These are phyloP conservation scores for Ilex asprella DNA, from an alignment of 257 asterid species.

Conservation along the genomic window DNA sequence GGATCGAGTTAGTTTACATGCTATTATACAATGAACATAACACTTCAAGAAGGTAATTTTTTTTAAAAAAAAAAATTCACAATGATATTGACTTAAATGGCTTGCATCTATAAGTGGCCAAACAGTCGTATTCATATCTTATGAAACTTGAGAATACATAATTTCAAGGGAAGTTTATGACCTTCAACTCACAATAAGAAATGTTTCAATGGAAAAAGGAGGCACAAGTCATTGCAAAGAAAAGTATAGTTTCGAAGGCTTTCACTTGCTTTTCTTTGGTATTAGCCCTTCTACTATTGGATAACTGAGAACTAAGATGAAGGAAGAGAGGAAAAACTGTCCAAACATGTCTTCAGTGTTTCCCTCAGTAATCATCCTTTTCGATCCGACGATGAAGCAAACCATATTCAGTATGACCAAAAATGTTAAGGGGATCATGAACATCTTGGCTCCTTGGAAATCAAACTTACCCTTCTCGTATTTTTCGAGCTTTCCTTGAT, in stretches of 20 bases:
- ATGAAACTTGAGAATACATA: too few species aligned
- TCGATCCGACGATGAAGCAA: slow-evolving; percentile 50
- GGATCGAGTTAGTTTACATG: too few species aligned
- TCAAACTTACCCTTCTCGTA: slow-evolving; percentile 56
- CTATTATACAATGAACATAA: too few species aligned
- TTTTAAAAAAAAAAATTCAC: too few species aligned
- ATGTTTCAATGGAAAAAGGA: too few species aligned
- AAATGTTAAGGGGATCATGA: slow-evolving; percentile 63
- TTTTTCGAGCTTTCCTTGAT: slow-evolving; percentile 49
- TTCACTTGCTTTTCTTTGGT: slow-evolving; percentile 41
- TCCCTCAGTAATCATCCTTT: slow-evolving; percentile 32
- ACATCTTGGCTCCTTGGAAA: slow-evolving; percentile 57
- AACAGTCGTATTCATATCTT: too few species aligned
- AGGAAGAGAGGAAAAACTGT: slow-evolving; percentile 45
- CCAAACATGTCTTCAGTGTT: slow-evolving; percentile 55
- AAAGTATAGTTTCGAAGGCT: neutral
- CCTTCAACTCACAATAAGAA: too few species aligned
- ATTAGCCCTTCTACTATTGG: slow-evolving; percentile 61
- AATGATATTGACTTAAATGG: too few species aligned
- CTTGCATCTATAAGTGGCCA: too few species aligned
- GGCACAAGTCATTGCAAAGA: neutral
- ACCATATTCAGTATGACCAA: slow-evolving; percentile 52
- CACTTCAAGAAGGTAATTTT: too few species aligned
- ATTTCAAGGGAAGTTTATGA: too few species aligned
- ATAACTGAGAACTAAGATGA: slow-evolving; percentile 52